Conservation (phyloP, 1,139 yeast genomes). For the Lodderomyces theae region DNA sequence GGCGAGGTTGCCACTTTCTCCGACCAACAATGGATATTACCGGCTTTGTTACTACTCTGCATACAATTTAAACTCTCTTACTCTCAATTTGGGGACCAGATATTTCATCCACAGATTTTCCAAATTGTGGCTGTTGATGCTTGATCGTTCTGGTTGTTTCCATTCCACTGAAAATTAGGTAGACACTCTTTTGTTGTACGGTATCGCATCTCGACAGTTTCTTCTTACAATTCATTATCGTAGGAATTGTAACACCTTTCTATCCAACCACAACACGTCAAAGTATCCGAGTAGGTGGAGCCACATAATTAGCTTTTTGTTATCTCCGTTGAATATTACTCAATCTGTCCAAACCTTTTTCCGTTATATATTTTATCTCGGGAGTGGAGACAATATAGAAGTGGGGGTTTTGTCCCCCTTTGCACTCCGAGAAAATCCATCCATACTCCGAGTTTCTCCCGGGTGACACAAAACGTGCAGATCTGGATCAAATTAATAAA, state of each 20-base stretch:
- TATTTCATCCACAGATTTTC: too few species aligned
- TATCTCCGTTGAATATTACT: neutral
- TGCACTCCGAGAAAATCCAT: slow-evolving; percentile 1
- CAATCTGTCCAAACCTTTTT: neutral
- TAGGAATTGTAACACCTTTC: too few species aligned
- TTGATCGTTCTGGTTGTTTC: too few species aligned
- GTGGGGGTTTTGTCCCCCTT: neutral
- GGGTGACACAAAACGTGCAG: neutral
- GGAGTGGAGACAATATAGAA: neutral
- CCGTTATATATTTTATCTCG: neutral
- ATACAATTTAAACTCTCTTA: neutral
- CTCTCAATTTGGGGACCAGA: too few species aligned
- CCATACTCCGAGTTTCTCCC: slow-evolving; percentile 2
- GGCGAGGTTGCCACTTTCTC: neutral
- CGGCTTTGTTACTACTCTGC: neutral
- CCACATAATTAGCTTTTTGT: too few species aligned
- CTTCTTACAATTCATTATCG: too few species aligned
- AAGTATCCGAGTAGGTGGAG: too few species aligned
- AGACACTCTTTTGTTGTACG: too few species aligned
- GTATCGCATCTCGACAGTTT: too few species aligned
- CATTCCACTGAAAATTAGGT: too few species aligned
- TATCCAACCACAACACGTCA: too few species aligned
- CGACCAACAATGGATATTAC: neutral
- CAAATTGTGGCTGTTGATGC: too few species aligned
- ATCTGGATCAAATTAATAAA: neutral